Base-by-base conservation (phyloP, 2,329 filamentous ascomycete genomes). In the Talaromyces sp. region DNA sequence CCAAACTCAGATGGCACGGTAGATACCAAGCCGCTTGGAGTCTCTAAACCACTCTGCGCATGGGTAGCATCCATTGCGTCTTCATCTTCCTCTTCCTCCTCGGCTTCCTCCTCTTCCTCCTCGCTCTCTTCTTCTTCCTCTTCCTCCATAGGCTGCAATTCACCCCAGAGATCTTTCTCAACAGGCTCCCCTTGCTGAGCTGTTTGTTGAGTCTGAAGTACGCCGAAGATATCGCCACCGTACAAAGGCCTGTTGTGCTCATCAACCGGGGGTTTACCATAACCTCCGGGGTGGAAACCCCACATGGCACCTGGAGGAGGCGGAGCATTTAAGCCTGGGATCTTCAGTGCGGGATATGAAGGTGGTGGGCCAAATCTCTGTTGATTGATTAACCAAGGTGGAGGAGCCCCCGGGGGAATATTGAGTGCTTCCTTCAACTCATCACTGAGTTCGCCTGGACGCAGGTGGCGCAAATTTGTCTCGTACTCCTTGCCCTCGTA, bases 401-500 rank as follows among this genome's bases (percentile, higher is more conserved):
- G 94, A 8, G 95, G 94, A 31, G 93, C 93, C 60, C 92, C 93
- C 14, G 92, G 91, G 24, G 93, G 91, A 82, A 99, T 98, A 72
- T 92, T 95, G 1, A 99, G 85, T 5, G 95, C 94, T 74, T 98
- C 94, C 73, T 92, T 94, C 47, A 97, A 84, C 71, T 92, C 89
- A 63, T 98, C 92, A 70, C 89, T 95, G 58, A 98, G 79, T 71
- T 98, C 93, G 41, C 95, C 95, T 1, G 95, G 92, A 68, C 93
- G 88, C 66, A 97, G 86, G 79, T 97, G 91, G 71, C 91, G 89
- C 68, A 96, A 85, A 75, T 98, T 96, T 0, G 95, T 97, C 79
- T 99, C 95, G 74, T 92, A 95, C 76, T 99, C 95, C 77, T 99
- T 99, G 75, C 95, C 95, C 79, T 99, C 95, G 76, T 98, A 98